These are phyloP conservation scores for Rubus parviflorus DNA, from an alignment of 306 rosid species.

Conservation along the genomic window DNA sequence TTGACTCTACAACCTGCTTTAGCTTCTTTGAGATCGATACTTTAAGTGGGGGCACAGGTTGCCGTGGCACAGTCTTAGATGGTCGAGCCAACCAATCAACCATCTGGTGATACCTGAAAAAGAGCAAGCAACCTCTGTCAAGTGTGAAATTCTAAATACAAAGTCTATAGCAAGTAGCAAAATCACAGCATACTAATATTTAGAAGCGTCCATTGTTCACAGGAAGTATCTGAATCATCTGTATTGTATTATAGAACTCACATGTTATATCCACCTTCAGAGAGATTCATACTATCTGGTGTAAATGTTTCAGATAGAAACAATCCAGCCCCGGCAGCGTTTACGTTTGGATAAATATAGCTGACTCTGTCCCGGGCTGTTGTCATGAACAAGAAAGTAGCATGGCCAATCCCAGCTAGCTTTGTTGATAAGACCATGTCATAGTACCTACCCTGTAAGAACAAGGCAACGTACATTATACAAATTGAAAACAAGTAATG, in stretches of 20 bases:
- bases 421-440: constrained; percentile 90
- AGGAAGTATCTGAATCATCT: neutral
- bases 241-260: constrained; percentile 35
- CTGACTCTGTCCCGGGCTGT: constrained; percentile 86
- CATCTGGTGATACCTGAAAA: constrained; percentile 83
- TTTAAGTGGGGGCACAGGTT: constrained; percentile 55
- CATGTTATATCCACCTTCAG: constrained; percentile 89
- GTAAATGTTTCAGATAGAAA: constrained; percentile 73
- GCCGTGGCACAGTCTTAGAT: constrained; percentile 58
- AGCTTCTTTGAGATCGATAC: constrained; percentile 75
- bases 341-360: constrained; percentile 82
- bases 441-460: constrained; percentile 76
- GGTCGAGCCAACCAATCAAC: constrained; percentile 87
- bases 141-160: constrained; percentile 13
- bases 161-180: neutral
- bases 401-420: constrained; percentile 91
- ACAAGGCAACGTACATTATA: constrained; percentile 25
- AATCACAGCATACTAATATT: neutral
- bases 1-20: constrained; percentile 70
- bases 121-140: constrained; percentile 18
- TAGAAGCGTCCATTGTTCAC: neutral
- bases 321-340: constrained; percentile 90
- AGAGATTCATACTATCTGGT: constrained; percentile 59
- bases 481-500: neutral
- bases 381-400: constrained; percentile 75